These are phyloP conservation scores for Tetrahymena elliotti DNA, from an alignment of 73 alveolate species.

Conservation along the genomic window DNA sequence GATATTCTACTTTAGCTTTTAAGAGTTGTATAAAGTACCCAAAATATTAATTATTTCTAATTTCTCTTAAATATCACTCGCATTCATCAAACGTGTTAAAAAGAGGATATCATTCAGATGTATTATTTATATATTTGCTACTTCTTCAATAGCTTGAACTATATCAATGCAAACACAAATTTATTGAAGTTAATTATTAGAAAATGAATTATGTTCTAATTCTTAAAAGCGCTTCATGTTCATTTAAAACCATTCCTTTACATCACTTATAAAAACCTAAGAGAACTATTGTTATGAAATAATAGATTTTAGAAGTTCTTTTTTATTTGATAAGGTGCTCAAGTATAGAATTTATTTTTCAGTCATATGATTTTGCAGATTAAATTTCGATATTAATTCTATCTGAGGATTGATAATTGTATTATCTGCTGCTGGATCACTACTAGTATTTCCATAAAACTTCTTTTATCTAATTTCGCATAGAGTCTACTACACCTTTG, in stretches of 20 bases:
- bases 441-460: neutral
- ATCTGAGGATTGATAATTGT: neutral
- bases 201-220: neutral
- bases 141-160: neutral
- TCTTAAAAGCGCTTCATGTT: neutral
- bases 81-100: neutral
- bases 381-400: neutral
- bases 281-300: neutral
- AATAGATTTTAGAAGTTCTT: neutral
- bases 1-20: neutral
- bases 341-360: neutral
- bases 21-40: neutral
- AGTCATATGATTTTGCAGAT: neutral
- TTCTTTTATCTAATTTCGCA: neutral
- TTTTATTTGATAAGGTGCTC: neutral
- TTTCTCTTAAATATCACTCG: neutral
- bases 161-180: neutral
- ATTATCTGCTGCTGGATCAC: neutral
- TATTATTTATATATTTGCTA: neutral
- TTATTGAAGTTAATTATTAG: neutral
- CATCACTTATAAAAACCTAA: neutral
- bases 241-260: neutral
- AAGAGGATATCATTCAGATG: neutral
- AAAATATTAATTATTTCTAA: neutral
- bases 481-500: neutral